These are phyloP conservation scores for Collybia sp. DNA, from an alignment of 768 basidiomycete genomes.

Conservation along the genomic window DNA sequence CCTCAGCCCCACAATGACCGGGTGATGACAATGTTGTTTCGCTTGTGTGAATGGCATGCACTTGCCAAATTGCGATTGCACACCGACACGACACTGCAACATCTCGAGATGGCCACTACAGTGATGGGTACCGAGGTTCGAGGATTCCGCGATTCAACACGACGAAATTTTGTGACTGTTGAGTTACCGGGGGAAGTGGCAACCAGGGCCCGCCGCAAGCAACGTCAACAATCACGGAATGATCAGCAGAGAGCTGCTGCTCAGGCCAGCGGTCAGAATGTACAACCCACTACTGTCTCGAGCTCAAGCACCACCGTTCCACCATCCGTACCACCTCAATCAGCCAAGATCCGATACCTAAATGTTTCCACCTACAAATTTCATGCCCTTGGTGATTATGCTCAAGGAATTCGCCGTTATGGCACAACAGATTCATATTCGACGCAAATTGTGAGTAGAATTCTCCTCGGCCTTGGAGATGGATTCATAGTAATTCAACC, in stretches of 20 bases:
- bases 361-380: constrained; percentile 6
- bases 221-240: too few relatives aligned
- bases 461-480: background rate
- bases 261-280: too few relatives aligned
- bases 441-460: constrained; percentile 8
- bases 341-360: background rate
- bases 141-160: constrained; percentile 1
- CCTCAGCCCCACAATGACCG: constrained; percentile 2
- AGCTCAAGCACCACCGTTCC: too few relatives aligned
- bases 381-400: constrained; percentile 10
- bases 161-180: constrained; percentile 1
- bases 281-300: too few relatives aligned
- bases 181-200: constrained; percentile 7
- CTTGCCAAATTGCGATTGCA: constrained; percentile 8
- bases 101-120: constrained; percentile 1
- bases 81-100: constrained; percentile 3
- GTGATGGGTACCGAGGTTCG: background rate
- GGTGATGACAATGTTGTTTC: constrained; percentile 5
- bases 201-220: background rate
- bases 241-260: too few relatives aligned
- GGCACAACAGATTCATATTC: constrained; percentile 10
- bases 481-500: background rate
- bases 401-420: constrained; percentile 4
- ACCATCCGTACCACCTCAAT: background rate
- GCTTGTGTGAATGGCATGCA: constrained; percentile 5